These are phyloP conservation scores for Dactylellina sp. DNA, from an alignment of 2,329 filamentous ascomycete species.

Conservation along the genomic window DNA sequence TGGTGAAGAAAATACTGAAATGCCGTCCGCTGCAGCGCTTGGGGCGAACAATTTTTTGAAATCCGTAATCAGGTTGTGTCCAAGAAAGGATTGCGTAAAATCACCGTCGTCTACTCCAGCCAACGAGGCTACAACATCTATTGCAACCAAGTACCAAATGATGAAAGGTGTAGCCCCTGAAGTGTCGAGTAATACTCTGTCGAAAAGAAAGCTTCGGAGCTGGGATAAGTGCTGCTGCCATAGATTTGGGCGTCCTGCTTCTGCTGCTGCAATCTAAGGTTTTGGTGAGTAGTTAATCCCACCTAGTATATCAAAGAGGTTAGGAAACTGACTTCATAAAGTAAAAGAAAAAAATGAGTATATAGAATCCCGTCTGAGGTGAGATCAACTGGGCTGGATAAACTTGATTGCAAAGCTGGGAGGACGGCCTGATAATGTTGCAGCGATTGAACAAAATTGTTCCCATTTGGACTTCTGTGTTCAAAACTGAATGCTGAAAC, in stretches of 20 bases:
- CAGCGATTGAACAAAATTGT: slow-evolving; percentile 67
- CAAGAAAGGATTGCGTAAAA: slow-evolving; percentile 67
- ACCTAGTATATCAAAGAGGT: slow-evolving; percentile 62
- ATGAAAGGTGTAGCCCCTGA: slow-evolving; percentile 68
- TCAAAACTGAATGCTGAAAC: slow-evolving; percentile 69
- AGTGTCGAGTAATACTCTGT: slow-evolving; percentile 66
- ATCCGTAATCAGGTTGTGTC: slow-evolving; percentile 67
- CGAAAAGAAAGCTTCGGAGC: slow-evolving; percentile 67
- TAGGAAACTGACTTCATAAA: slow-evolving; percentile 66
- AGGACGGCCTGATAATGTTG: slow-evolving; percentile 70
- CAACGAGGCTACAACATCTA: slow-evolving; percentile 70
- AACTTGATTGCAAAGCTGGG: slow-evolving; percentile 65
- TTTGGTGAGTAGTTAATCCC: slow-evolving; percentile 57
- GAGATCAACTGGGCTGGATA: slow-evolving; percentile 67
- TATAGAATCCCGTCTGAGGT: slow-evolving; percentile 70
- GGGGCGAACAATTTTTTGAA: slow-evolving; percentile 58
- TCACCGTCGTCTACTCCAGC: slow-evolving; percentile 68
- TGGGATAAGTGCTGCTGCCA: slow-evolving; percentile 70
- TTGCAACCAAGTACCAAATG: slow-evolving; percentile 69
- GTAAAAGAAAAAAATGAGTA: slow-evolving; percentile 70
- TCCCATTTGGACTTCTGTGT: slow-evolving; percentile 64
- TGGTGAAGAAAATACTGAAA: slow-evolving; percentile 63
- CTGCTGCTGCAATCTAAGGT: slow-evolving; percentile 65
- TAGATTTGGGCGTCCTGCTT: slow-evolving; percentile 66
- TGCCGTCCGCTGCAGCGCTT: slow-evolving; percentile 21